Base-by-base conservation (phyloP, 1,284 basidiomycete species). In the Testicularia cyperi region DNA sequence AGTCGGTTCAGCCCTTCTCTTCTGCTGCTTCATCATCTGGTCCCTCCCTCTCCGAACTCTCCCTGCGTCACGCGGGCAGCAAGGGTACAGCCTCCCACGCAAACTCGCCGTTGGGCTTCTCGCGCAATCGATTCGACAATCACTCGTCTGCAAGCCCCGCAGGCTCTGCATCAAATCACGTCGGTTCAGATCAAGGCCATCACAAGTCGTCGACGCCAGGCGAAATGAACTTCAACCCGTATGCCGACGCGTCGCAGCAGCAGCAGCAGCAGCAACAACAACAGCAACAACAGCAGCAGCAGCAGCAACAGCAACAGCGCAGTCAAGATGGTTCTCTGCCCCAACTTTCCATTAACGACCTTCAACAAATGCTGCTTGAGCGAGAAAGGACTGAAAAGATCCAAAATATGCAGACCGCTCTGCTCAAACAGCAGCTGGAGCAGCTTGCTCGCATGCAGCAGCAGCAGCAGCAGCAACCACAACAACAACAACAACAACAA, bases 391-490 rank as follows among this genome's bases (percentile, higher is more conserved):
- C 56, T 13, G 68, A 71, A 26, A 43, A 65, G 5, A 53, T 69
- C 13, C 68, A 71, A 41, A 68, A 63, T 35, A 53, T 70, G 46
- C 68, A 70, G 49, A 70, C 66, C 10, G 56, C 56, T 4, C 31
- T 70, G 3, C 49, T 70, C 26, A 60, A 68, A 28, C 68, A 70
- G 46, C 68, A 70, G 41, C 43, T 70, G 6, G 68, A 68, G 25
- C 55, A 68, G 26, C 49, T 71, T 22, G 53, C 57, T 29, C 58
- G 65, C 14, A 28, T 51, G 15, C 58, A 52, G 27, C 43, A 42
- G 23, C 32, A 35, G 16, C 47, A 41, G 18, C 16, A 20, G 13
- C 37, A 38, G 16, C 33, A 54, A 12, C 44, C 36, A 23, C 33
- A 32, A 14, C 42, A 43, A 7, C 25, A 26, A 10, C 34, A 44